A percentile compares a stretch with the other conserved stretches of the same genome.
phyloP scores from a whole-genome alignment of 306 rosid species.

The Fagus sylvatica region DNA sequence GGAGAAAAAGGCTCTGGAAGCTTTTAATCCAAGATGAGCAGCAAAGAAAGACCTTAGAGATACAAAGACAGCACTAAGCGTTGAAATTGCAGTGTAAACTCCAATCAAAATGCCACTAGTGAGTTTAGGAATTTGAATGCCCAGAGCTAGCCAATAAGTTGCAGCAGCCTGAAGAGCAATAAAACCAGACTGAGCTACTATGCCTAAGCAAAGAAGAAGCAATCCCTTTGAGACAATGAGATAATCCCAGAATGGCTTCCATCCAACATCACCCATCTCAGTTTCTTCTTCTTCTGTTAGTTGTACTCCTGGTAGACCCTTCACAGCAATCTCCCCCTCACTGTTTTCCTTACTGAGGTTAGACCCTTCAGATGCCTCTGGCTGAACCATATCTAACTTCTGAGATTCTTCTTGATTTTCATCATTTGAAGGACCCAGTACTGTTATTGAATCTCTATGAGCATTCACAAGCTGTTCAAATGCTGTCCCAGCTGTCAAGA shows the following conservation, averaged over 20 bases:
- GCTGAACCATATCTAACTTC: constrained; percentile 9
- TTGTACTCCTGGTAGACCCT: constrained; percentile 40
- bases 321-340: constrained; percentile 35
- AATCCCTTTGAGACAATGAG: constrained; percentile 42
- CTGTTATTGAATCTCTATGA: constrained; percentile 53
- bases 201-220: constrained; percentile 27
- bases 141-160: constrained; percentile 74
- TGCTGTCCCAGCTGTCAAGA: constrained; percentile 60
- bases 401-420: constrained; percentile 29
- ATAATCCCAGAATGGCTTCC: constrained; percentile 71
- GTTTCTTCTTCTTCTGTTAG: constrained; percentile 77
- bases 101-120: constrained; percentile 44
- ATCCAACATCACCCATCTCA: constrained; percentile 66
- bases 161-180: constrained; percentile 49
- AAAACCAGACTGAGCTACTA: constrained; percentile 39
- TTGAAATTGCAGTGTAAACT: constrained; percentile 56
- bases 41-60: constrained; percentile 36
- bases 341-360: constrained; percentile 23
- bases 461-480: constrained; percentile 82
- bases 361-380: constrained; percentile 30
- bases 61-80: constrained; percentile 44
- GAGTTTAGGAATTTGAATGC: constrained; percentile 50
- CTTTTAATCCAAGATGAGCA: constrained; percentile 68
- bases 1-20: constrained; percentile 66
- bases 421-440: constrained; percentile 29